Evolutionary conservation across 495 filamentous ascomycete genomes (phyloP).

Genomic region (Xeromyces bisporus): DNA sequence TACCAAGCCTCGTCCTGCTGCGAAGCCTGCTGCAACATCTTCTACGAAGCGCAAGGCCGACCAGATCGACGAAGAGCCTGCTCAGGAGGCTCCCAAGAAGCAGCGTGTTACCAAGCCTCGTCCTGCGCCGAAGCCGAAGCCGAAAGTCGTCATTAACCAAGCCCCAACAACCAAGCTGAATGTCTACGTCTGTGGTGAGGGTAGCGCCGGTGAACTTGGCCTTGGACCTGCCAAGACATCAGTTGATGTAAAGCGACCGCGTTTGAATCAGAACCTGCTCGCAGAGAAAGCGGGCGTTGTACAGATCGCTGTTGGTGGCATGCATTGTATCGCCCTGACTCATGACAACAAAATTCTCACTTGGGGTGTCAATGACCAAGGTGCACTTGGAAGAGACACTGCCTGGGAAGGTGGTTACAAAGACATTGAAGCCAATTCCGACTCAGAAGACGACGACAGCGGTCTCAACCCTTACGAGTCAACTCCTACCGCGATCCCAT

Average conservation of each 20-base stretch:
- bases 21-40: too few species aligned
- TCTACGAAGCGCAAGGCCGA: conserved; percentile 29
- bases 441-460: conserved; percentile 34
- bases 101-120: conserved; percentile 12
- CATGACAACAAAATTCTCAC: conserved; percentile 45
- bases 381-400: conserved; percentile 45
- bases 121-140: conserved; percentile 7
- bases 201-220: conserved; percentile 49
- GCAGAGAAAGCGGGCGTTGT: conserved; percentile 46
- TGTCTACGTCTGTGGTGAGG: conserved; percentile 53
- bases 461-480: conserved; percentile 45
- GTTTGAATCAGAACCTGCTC: conserved; percentile 40
- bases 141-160: conserved; percentile 26
- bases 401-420: conserved; percentile 44
- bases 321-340: conserved; percentile 46
- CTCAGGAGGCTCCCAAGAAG: conserved; percentile 15
- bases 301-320: conserved; percentile 43
- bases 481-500: conserved; percentile 39
- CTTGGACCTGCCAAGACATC: conserved; percentile 42
- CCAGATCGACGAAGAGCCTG: conserved; percentile 11
- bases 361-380: conserved; percentile 57
- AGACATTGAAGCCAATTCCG: conserved; percentile 40
- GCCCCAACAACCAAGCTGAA: conserved; percentile 34
- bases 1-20: conserved; percentile 7
- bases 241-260: conserved; percentile 51